phyloP scores from a whole-genome alignment of 2,329 filamentous ascomycete genomes.

The Apiospora rasikravindrae region DNA sequence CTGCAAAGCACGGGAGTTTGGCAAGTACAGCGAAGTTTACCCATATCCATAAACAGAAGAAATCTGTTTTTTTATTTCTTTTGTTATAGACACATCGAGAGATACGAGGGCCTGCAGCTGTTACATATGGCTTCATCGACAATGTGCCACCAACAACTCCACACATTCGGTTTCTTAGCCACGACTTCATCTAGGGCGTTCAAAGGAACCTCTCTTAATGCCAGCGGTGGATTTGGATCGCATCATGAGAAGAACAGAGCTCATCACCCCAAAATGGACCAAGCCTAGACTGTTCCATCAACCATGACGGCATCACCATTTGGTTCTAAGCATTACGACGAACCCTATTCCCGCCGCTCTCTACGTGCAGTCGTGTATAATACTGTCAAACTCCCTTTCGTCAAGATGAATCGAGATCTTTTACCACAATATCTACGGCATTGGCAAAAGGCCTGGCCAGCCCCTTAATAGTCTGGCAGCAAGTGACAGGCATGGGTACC shows the following conservation, averaged over 20 bases:
- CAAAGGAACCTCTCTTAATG: no score
- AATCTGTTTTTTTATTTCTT: no score
- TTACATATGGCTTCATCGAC: no score
- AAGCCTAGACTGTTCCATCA: background rate
- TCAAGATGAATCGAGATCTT: background rate
- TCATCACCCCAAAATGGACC: background rate
- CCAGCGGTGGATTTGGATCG: background rate
- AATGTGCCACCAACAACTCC: no score
- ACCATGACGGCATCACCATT: background rate
- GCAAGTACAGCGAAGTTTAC: no score
- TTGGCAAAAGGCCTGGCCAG: background rate
- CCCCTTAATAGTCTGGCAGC: background rate
- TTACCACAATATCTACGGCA: background rate
- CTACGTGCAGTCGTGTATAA: background rate
- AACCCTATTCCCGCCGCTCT: background rate
- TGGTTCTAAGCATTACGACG: background rate
- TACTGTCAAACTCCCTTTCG: background rate
- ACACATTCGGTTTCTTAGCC: no score
- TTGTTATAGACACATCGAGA: no score
- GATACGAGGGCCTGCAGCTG: no score
- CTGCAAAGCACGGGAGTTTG: no score
- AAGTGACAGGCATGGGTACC: background rate
- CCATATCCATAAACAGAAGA: no score
- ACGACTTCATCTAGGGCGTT: background rate
- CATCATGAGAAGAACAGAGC: background rate